phyloP scores from a whole-genome alignment of 2,329 filamentous ascomycete species.

The Nemania serpens region DNA sequence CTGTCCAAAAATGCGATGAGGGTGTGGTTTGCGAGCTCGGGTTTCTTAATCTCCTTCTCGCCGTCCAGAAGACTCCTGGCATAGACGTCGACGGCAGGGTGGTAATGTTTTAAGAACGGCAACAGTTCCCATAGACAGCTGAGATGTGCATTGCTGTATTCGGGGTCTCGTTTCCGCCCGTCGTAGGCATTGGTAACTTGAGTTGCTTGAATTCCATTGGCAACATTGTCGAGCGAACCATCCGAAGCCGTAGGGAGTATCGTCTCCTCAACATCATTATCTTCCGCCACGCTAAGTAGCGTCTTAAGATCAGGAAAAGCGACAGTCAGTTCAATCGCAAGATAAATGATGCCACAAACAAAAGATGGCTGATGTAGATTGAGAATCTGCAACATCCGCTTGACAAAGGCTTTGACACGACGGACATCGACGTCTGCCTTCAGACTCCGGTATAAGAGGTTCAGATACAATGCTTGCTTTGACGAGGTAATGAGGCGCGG shows the following conservation, averaged over 20 bases:
- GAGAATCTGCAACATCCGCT: constrained; percentile 86
- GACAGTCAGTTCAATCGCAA: constrained; percentile 78
- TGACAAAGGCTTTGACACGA: constrained; percentile 93
- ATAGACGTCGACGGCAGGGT: constrained; percentile 88
- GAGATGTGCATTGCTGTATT: constrained; percentile 89
- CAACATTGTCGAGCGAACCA: constrained; percentile 31
- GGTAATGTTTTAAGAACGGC: constrained; percentile 82
- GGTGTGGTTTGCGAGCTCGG: constrained; percentile 86
- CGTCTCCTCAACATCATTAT: constrained; percentile 72
- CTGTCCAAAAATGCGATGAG: constrained; percentile 96
- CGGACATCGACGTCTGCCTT: constrained; percentile 90
- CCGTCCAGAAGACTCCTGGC: constrained; percentile 72
- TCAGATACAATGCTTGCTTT: constrained; percentile 94
- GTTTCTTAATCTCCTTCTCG: constrained; percentile 78
- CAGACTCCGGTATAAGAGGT: constrained; percentile 83
- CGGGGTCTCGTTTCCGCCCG: constrained; percentile 86
- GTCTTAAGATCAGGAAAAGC: constrained; percentile 81
- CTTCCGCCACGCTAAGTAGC: constrained; percentile 80
- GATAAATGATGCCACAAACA: constrained; percentile 87
- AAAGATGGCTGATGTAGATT: constrained; percentile 91
- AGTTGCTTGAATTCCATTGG: constrained; percentile 32
- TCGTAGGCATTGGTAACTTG: constrained; percentile 65
- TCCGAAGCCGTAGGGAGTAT: constrained; percentile 58
- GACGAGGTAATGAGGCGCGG: constrained; percentile 86
- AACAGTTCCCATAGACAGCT: constrained; percentile 93